Conservation (phyloP, 2,329 filamentous ascomycete genomes). For the Trichoderma atroviride region DNA sequence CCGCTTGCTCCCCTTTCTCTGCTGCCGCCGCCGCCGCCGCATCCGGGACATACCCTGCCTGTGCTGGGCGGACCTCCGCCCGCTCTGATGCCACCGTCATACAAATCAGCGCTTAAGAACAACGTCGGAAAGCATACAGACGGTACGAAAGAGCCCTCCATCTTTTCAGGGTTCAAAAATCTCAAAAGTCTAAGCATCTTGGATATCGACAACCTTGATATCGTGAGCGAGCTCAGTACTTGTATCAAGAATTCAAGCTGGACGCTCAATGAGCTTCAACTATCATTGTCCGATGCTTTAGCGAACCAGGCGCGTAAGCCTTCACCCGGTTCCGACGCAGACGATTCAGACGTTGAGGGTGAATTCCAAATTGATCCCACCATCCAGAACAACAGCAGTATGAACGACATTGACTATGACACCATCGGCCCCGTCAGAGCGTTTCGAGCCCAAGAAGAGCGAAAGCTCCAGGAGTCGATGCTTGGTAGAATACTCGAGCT, state of each 20-base stretch:
- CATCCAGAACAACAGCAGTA: conserved; percentile 32
- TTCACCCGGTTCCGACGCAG: conserved; percentile 44
- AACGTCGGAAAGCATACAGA: conserved; percentile 40
- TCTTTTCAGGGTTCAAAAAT: conserved; percentile 59
- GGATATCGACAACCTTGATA: conserved; percentile 62
- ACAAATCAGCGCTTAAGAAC: conserved; percentile 42
- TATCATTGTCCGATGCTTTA: conserved; percentile 61
- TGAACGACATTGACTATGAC: conserved; percentile 37
- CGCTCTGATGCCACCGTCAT: conserved; percentile 40
- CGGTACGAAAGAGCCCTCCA: conserved; percentile 49
- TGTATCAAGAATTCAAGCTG: conserved; percentile 59
- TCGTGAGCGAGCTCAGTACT: conserved; percentile 57
- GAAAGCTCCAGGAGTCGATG: conserved; percentile 57
- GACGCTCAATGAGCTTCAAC: conserved; percentile 56
- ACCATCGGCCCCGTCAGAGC: conserved; percentile 48
- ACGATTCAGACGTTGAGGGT: conserved; percentile 58
- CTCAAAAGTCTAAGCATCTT: conserved; percentile 58
- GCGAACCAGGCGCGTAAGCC: conserved; percentile 47
- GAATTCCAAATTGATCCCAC: conserved; percentile 53
- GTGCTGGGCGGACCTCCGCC: conserved; percentile 34
- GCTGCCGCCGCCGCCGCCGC: conserved; percentile 27
- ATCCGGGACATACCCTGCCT: conserved; percentile 27
- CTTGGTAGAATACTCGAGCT: conserved; percentile 57
- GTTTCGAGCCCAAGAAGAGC: conserved; percentile 55
- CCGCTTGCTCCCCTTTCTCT: conserved; percentile 28